Conservation (phyloP, 306 rosid species). For the Vigna angularis region DNA sequence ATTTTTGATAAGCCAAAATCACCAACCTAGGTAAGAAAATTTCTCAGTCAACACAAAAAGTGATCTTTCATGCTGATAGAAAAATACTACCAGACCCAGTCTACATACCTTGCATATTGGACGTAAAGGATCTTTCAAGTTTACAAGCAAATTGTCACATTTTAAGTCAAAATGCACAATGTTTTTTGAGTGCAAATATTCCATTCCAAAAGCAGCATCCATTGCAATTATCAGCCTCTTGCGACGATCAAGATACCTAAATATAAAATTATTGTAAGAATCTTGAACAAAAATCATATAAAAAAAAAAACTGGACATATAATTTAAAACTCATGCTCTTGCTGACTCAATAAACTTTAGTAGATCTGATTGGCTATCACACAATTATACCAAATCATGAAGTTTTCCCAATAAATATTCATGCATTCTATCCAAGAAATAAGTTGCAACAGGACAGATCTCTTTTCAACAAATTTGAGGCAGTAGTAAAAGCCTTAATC, state of each 20-base stretch:
- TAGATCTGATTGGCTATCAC: background rate
- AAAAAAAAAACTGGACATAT: background rate
- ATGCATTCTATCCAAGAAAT: constrained; percentile 36
- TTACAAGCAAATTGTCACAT: constrained; percentile 95
- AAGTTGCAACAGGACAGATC: background rate
- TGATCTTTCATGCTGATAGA: background rate
- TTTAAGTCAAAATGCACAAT: constrained; percentile 96
- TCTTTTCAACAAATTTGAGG: constrained; percentile 16
- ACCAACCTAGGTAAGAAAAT: constrained; percentile 69
- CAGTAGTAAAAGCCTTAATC: constrained; percentile 7
- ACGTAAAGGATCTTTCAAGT: constrained; percentile 82
- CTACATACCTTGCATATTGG: constrained; percentile 89
- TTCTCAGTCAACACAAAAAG: background rate
- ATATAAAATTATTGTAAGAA: constrained; percentile 33
- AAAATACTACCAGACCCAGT: constrained; percentile 21
- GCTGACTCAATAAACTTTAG: constrained; percentile 27
- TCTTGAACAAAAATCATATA: background rate
- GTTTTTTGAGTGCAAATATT: constrained; percentile 89
- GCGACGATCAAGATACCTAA: constrained; percentile 89
- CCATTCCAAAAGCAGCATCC: constrained; percentile 99
- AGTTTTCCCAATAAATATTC: constrained; percentile 20
- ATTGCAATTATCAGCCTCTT: constrained; percentile 90
- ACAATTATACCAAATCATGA: constrained; percentile 21
- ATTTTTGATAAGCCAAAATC: constrained; percentile 98
- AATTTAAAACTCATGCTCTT: constrained; percentile 21